Base-by-base conservation (phyloP, 257 asterid genomes). In the Forsythia viridissima region DNA sequence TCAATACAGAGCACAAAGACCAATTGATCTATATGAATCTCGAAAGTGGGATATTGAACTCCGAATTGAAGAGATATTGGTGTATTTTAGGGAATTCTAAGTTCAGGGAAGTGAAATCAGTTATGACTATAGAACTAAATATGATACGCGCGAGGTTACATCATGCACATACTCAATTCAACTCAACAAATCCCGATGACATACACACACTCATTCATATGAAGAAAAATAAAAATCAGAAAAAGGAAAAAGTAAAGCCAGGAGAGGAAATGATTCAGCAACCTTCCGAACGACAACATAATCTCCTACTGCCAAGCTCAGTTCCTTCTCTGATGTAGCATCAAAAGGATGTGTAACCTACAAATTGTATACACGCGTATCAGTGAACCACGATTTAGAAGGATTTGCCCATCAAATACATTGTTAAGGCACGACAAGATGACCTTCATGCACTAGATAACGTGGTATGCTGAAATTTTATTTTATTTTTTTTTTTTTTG, bases 211-310 rank as follows among this genome's bases (percentile, higher is more conserved):
- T 73, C 3, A 72, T 7, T 37, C 70, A 74, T 42, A 65, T 8
- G 34, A 42, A 20, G 13, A 16, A 8, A 30, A 77, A 68, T 15
- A 44, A 40, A 68, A 43, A 74, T 43, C 37, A 69, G 57, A 73
- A 6, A 51, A 18, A 8, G 41, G 18, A 57, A 55, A 52, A 71
- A 21, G 24, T 3, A 55, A 73, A 73, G 37, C 43, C 74, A 65
- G 43, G 44, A 8, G 84, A 73, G 13, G 21, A 21, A 61, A 30
- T 1, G 34, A 61, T 61, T 61, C 12, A 20, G 34, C 44, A 75
- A 91, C 99, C 97, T 93, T 91, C 68, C 99, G 91, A 77, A 92
- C 93, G 42, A 95, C 98, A 74, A 93, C 91, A 78, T 86, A 92
- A 83, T 95, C 97, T 65, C 97, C 99, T 68, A 89, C 88, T 12